Evolutionary conservation across 805 yeast genomes (phyloP).

Genomic region (Suhomyces sp.): DNA sequence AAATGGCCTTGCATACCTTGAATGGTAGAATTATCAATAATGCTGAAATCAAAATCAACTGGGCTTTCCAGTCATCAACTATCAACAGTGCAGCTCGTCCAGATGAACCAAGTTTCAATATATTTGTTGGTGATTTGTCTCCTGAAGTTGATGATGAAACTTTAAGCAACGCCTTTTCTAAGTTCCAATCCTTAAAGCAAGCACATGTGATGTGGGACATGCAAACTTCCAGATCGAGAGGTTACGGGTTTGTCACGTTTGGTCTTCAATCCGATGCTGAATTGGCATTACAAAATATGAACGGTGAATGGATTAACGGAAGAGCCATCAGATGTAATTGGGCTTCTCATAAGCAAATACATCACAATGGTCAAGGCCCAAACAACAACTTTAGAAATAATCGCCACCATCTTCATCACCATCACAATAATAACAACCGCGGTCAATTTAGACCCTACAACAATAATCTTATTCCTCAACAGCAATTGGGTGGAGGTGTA

Average conservation of each 20-base stretch:
- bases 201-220: constrained; percentile 98
- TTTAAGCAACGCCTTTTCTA: constrained; percentile 54
- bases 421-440: constrained; percentile 4
- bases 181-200: constrained; percentile 62
- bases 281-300: constrained; percentile 67
- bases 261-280: constrained; percentile 67
- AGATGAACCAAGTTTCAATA: constrained; percentile 58
- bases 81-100: constrained; percentile 40
- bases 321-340: constrained; percentile 82
- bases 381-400: constrained; percentile 10
- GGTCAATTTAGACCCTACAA: constrained; percentile 16
- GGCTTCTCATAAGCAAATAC: constrained; percentile 70
- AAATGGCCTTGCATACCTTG: constrained; percentile 57
- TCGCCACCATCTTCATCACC: constrained; percentile 7
- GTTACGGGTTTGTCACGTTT: constrained; percentile 88
- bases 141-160: constrained; percentile 80
- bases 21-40: constrained; percentile 58
- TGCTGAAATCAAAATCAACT: constrained; percentile 62
- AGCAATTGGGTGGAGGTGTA: constrained; percentile 3
- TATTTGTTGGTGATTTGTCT: constrained; percentile 85
- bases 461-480: constrained; percentile 12
- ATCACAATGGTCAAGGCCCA: constrained; percentile 6
- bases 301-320: constrained; percentile 70
- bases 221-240: constrained; percentile 89
- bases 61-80: constrained; percentile 84